Conservation (phyloP, 177 flowering plant species). For the Vitis hybrid region DNA sequence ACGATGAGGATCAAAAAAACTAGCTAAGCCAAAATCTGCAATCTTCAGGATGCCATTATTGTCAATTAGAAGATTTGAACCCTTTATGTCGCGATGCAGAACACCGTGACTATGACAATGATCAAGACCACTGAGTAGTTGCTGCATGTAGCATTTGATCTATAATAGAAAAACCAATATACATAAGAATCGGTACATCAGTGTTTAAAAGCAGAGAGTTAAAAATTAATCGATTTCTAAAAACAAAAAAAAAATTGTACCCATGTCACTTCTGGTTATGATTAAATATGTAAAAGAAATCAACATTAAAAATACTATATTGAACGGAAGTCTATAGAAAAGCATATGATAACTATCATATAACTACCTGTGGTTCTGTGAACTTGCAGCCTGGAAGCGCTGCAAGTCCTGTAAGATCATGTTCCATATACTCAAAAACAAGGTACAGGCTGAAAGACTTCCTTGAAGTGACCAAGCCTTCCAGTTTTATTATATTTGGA, state of each 20-base stretch:
- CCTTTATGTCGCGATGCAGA: slow-evolving; percentile 76
- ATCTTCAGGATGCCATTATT: slow-evolving; percentile 65
- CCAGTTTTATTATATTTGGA: slow-evolving; percentile 59
- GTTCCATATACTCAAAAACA: slow-evolving; percentile 76
- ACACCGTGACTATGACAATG: slow-evolving; percentile 67
- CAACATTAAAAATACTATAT: neutral
- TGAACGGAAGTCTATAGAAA: neutral
- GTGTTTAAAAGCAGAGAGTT: neutral
- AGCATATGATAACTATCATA: neutral
- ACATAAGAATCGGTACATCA: neutral
- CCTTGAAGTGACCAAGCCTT: slow-evolving; percentile 59
- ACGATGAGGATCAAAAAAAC: slow-evolving; percentile 39
- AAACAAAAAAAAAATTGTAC: neutral
- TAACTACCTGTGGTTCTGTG: slow-evolving; percentile 61
- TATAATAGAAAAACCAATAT: slow-evolving; percentile 23
- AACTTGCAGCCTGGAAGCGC: slow-evolving; percentile 55
- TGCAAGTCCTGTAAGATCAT: slow-evolving; percentile 68
- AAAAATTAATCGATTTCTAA: neutral
- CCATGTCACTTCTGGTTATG: too few relatives aligned
- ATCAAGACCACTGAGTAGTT: slow-evolving; percentile 69
- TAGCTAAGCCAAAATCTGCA: slow-evolving; percentile 81
- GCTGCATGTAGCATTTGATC: slow-evolving; percentile 79
- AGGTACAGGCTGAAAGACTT: slow-evolving; percentile 53
- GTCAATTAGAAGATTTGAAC: slow-evolving; percentile 74
- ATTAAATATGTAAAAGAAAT: too few relatives aligned